Evolutionary conservation across 1,139 yeast species (phyloP).

Genomic region (Schwanniomyces etchellsii): DNA sequence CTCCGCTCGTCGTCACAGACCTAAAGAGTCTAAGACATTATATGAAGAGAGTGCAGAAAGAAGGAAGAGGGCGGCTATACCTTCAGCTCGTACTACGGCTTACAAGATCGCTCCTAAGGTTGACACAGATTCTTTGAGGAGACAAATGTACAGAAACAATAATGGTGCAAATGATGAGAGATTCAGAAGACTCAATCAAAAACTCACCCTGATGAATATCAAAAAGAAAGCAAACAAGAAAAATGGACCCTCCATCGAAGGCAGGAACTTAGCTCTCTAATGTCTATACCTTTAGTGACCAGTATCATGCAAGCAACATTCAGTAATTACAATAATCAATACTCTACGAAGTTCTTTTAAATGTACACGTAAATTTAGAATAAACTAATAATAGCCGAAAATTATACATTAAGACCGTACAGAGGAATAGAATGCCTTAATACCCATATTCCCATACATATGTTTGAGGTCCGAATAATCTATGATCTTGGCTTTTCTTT

Average conservation of each 20-base stretch:
- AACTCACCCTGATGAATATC: conserved; percentile 42
- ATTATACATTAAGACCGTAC: background rate
- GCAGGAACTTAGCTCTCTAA: conserved; percentile 53
- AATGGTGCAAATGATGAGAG: conserved; percentile 72
- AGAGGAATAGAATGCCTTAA: background rate
- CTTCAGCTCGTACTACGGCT: conserved; percentile 81
- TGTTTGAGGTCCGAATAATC: conserved; percentile 4
- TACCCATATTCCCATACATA: background rate
- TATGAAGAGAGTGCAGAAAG: conserved; percentile 92
- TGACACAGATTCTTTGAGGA: conserved; percentile 38
- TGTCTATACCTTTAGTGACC: conserved; percentile 1
- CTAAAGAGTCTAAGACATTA: conserved; percentile 48
- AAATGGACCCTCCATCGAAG: conserved; percentile 77
- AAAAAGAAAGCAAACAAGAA: conserved; percentile 48
- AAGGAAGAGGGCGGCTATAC: conserved; percentile 91
- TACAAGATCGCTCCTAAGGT: conserved; percentile 89
- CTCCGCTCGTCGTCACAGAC: conserved; percentile 24
- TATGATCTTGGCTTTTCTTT: conserved; percentile 99
- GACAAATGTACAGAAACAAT: conserved; percentile 35
- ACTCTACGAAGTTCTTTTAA: background rate
- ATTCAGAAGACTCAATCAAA: conserved; percentile 65
- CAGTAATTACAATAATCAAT: background rate
- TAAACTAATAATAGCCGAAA: background rate
- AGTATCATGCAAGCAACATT: background rate
- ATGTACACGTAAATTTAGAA: background rate